Conservation (phyloP, 208 protist genomes). For the Borovskyia barvae region DNA sequence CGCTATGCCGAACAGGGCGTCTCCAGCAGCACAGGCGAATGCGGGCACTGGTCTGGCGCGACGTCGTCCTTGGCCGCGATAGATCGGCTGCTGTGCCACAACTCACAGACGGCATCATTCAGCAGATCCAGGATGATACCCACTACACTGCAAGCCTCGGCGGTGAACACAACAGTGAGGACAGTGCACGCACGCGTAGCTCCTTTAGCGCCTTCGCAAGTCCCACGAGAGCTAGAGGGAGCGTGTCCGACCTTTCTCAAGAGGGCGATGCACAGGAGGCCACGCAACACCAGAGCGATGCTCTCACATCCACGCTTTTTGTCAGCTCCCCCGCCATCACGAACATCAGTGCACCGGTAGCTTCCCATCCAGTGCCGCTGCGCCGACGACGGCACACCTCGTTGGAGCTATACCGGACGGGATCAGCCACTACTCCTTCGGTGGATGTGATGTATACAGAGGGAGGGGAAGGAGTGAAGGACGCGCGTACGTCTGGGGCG, state of each 20-base stretch:
- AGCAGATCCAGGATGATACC: constrained; percentile 15
- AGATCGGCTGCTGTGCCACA: constrained; percentile 24
- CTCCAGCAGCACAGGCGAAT: constrained; percentile 35
- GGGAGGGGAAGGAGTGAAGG: neutral
- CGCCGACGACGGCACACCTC: constrained; percentile 19
- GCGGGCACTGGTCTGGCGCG: constrained; percentile 52
- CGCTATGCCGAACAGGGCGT: constrained; percentile 27
- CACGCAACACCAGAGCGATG: neutral
- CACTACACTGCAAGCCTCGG: constrained; percentile 5
- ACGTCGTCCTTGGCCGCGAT: constrained; percentile 37
- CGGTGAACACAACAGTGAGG: constrained; percentile 4
- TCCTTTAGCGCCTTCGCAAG: constrained; percentile 15
- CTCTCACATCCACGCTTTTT: neutral
- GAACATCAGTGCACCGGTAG: neutral
- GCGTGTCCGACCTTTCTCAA: neutral
- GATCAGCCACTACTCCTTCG: too few relatives aligned
- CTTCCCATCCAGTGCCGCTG: neutral
- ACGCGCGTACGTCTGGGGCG: neutral
- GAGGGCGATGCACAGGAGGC: too few relatives aligned
- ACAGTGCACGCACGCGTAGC: constrained; percentile 10
- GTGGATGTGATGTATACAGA: neutral
- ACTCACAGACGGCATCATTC: constrained; percentile 39
- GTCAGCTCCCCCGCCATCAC: neutral
- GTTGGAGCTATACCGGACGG: neutral
- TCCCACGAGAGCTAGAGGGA: neutral